These are phyloP conservation scores for Lachancea lanzarotensis DNA, from an alignment of 805 yeast species.

Conservation along the genomic window DNA sequence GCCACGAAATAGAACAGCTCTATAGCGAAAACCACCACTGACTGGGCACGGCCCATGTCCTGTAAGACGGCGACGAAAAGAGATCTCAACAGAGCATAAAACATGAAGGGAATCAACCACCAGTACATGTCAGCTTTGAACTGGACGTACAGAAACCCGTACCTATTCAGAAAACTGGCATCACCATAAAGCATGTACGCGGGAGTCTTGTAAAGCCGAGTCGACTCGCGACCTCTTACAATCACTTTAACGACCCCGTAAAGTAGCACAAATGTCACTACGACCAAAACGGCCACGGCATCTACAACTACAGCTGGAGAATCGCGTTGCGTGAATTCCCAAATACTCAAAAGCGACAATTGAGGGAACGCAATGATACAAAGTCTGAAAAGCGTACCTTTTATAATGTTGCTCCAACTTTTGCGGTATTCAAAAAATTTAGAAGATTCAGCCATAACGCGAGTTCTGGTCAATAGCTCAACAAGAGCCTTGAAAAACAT, in stretches of 20 bases:
- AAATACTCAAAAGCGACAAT: conserved; percentile 67
- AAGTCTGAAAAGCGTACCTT: conserved; percentile 83
- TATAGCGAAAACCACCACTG: conserved; percentile 65
- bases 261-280: conserved; percentile 51
- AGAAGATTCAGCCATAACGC: conserved; percentile 47
- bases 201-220: conserved; percentile 73
- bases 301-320: conserved; percentile 77
- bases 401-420: conserved; percentile 78
- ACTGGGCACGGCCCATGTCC: conserved; percentile 70
- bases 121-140: conserved; percentile 82
- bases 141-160: conserved; percentile 89
- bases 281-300: conserved; percentile 62
- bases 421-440: conserved; percentile 71
- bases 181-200: conserved; percentile 90
- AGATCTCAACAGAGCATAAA: conserved; percentile 66
- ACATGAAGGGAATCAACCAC: conserved; percentile 62
- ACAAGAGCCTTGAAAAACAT: conserved; percentile 60
- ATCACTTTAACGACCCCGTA: conserved; percentile 75
- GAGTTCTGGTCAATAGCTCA: conserved; percentile 56
- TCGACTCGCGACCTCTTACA: conserved; percentile 65
- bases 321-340: conserved; percentile 83
- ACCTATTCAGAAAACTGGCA: conserved; percentile 67
- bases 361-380: conserved; percentile 85
- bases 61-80: conserved; percentile 85
- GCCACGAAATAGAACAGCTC: conserved; percentile 65